Base-by-base conservation (phyloP, 768 basidiomycete genomes). In the Termitomyces heimii region DNA sequence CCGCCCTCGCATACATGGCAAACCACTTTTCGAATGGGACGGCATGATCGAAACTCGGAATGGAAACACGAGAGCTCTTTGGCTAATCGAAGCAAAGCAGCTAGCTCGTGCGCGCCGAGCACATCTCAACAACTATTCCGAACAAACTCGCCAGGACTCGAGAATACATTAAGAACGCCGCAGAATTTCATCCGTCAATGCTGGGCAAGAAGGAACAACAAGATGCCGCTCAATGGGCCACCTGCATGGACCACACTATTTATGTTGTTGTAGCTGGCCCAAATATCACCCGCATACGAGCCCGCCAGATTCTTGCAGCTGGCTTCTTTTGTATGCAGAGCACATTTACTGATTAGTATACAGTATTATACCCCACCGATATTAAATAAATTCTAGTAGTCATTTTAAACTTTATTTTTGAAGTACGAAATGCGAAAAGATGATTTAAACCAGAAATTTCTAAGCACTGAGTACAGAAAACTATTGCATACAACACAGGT, bases 41-140 rank as follows among this genome's bases (percentile, higher is more conserved):
- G 14, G 14, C 9, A 14, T 40, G 0, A 4, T 40, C 2, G 39
- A 40, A 20, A 10, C 3, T 1, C 9, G 20, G 8, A 8, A 10
- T n/a, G 39, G 4, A 20, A 8, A 20, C 3, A 4, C n/a, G 1
- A 40, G 10, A 4, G 9, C 20, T 3, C 39, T 40, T 40, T 40
- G 39, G 39, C 39, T 40, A 1, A 5, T 40, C 3, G 39, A 8
- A n/a, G 37, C 7, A 10, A 40, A n/a, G n/a, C n/a, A n/a, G n/a
- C n/a, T n/a, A 20, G 0, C 2, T 18, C 4, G 8, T 40, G 16
- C 5, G 0, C 1, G 7, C n/a, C 0, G 3, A 40, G n/a, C n/a
- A 40, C 3, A 3, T 39, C 39, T n/a, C 18, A 2, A 39, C 1
- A 9, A n/a, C 7, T 2, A 5, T n/a, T 7, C 39, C 16, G 6